These are phyloP conservation scores for Termitomyces sp. DNA, from an alignment of 768 basidiomycete genomes.

Conservation along the genomic window DNA sequence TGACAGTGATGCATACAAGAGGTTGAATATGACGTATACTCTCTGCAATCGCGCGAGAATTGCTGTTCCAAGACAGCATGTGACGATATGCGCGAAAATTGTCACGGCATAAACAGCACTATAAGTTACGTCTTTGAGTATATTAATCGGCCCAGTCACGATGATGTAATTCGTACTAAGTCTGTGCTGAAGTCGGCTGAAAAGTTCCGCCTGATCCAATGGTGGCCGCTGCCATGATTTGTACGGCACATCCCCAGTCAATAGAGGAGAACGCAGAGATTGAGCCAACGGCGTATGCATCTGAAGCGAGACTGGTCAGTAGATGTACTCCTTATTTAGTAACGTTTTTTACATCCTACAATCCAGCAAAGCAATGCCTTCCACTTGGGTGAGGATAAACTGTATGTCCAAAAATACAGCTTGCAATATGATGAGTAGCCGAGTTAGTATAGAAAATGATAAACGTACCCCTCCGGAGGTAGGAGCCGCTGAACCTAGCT, in stretches of 20 bases:
- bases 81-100: slow-evolving; percentile 52
- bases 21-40: slow-evolving; percentile 28
- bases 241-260: slow-evolving; percentile 58
- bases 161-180: slow-evolving; percentile 18
- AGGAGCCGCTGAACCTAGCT: slow-evolving; percentile 65
- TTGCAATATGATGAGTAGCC: slow-evolving; percentile 13
- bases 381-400: slow-evolving; percentile 49
- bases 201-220: slow-evolving; percentile 31
- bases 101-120: slow-evolving; percentile 69
- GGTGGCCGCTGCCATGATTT: slow-evolving; percentile 47
- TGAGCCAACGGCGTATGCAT: slow-evolving; percentile 43
- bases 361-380: slow-evolving; percentile 62
- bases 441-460: background rate
- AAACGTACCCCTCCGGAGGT: slow-evolving; percentile 60
- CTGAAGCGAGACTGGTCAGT: slow-evolving; percentile 19
- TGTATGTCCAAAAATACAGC: slow-evolving; percentile 70
- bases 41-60: slow-evolving; percentile 51
- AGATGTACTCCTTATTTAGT: slow-evolving; percentile 12
- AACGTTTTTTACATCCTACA: slow-evolving; percentile 48
- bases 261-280: slow-evolving; percentile 46
- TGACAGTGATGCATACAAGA: slow-evolving; percentile 41
- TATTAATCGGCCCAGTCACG: background rate
- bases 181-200: slow-evolving; percentile 26
- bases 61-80: slow-evolving; percentile 67
- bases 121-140: background rate